Percentiles rank a stretch among this genome's conserved stretches.
phyloP scores from a whole-genome alignment of 2,329 filamentous ascomycete species.

The Fusarium abutilonis region DNA sequence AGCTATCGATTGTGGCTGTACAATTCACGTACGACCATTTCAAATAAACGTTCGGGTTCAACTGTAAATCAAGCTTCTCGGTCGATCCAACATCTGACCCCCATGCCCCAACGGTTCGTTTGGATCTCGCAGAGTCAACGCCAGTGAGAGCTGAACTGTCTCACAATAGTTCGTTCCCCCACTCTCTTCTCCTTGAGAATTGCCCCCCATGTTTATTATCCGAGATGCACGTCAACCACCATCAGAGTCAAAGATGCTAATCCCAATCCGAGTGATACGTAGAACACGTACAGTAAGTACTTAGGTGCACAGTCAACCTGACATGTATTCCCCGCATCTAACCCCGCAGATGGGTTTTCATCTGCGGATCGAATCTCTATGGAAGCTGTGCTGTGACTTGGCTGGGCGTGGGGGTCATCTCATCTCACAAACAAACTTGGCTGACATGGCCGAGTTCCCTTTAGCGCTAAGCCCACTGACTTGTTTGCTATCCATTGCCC shows the following conservation, averaged over 20 bases:
- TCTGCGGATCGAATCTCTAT: constrained; percentile 6
- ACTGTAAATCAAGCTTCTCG: too few species aligned
- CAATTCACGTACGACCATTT: not conserved
- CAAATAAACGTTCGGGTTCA: not conserved
- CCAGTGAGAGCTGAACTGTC: not conserved
- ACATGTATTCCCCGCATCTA: constrained; percentile 2
- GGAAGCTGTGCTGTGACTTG: not conserved
- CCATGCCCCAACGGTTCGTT: not conserved
- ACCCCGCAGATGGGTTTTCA: not conserved
- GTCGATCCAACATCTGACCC: not conserved
- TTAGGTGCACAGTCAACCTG: not conserved
- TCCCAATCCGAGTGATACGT: not conserved
- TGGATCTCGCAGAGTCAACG: not conserved
- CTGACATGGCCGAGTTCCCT: not conserved
- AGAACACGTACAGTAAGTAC: not conserved
- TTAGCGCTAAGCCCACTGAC: not conserved
- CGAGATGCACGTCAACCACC: not conserved
- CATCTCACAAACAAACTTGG: not conserved
- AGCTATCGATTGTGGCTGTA: too few species aligned
- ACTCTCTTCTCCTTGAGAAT: not conserved
- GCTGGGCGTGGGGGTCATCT: constrained; percentile 10
- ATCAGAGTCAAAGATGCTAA: not conserved
- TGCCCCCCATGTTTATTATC: constrained; percentile 14
- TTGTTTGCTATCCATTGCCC: not conserved
- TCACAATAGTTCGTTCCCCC: not conserved